Percentiles rank a stretch among this genome's conserved stretches.
phyloP scores from a whole-genome alignment of 1,139 yeast genomes.

The Suhomyces bribrorum region DNA sequence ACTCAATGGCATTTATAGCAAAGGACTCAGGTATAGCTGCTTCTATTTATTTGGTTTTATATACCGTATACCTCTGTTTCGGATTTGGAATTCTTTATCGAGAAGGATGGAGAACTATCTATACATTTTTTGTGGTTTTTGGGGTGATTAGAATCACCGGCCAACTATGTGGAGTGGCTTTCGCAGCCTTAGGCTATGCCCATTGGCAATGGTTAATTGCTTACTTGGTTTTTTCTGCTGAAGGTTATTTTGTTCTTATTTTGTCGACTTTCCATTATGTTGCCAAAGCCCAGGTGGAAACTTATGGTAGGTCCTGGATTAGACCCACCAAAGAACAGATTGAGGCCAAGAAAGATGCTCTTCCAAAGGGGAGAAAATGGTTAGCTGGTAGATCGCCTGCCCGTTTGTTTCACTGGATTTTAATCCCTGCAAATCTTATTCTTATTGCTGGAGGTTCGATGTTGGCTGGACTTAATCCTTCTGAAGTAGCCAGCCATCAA shows the following conservation, averaged over 20 bases:
- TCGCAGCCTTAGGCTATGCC: slow-evolving; percentile 29
- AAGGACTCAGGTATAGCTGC: slow-evolving; percentile 36
- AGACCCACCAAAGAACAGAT: slow-evolving; percentile 14
- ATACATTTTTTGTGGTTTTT: slow-evolving; percentile 27
- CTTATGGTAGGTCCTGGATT: slow-evolving; percentile 23
- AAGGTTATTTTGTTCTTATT: slow-evolving; percentile 40
- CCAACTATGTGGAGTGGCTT: slow-evolving; percentile 38
- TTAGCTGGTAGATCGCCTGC: slow-evolving; percentile 7
- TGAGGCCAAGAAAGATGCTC: slow-evolving; percentile 3
- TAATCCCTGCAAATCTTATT: slow-evolving; percentile 37
- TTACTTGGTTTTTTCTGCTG: slow-evolving; percentile 40
- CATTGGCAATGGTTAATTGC: slow-evolving; percentile 39
- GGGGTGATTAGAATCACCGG: slow-evolving; percentile 36
- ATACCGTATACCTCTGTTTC: slow-evolving; percentile 22
- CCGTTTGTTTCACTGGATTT: slow-evolving; percentile 23
- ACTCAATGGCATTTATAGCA: slow-evolving; percentile 19
- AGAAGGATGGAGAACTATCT: slow-evolving; percentile 26
- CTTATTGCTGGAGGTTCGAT: slow-evolving; percentile 38
- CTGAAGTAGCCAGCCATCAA: slow-evolving; percentile 12
- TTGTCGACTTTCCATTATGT: slow-evolving; percentile 29
- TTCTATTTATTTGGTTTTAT: slow-evolving; percentile 30
- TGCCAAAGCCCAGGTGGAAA: slow-evolving; percentile 26
- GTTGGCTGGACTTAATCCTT: slow-evolving; percentile 26
- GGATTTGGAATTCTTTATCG: slow-evolving; percentile 19
- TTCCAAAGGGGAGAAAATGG: slow-evolving; percentile 1